These are phyloP conservation scores for Taphrina sp. DNA, from an alignment of 1,139 yeast genomes.

Conservation along the genomic window DNA sequence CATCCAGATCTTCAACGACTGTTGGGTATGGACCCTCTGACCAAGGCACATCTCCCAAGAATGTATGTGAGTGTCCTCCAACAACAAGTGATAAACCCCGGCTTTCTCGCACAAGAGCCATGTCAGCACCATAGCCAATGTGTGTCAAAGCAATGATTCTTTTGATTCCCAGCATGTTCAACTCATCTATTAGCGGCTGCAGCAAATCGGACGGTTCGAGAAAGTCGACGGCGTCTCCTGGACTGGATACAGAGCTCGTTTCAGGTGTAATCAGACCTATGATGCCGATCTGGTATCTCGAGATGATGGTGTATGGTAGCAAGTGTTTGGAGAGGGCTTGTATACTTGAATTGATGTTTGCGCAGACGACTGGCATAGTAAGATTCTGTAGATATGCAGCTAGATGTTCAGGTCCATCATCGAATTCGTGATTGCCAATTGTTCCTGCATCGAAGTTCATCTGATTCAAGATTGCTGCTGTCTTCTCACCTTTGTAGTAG, in stretches of 20 bases:
- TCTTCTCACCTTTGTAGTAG: slow-evolving; percentile 28
- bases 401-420: slow-evolving; percentile 30
- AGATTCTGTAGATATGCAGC: slow-evolving; percentile 21
- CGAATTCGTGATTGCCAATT: slow-evolving; percentile 31
- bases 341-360: slow-evolving; percentile 23
- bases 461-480: slow-evolving; percentile 22
- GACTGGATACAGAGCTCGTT: slow-evolving; percentile 21
- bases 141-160: slow-evolving; percentile 29
- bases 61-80: slow-evolving; percentile 29
- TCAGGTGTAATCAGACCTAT: slow-evolving; percentile 28
- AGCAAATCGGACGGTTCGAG: slow-evolving; percentile 39
- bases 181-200: slow-evolving; percentile 39
- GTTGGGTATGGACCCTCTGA: slow-evolving; percentile 32
- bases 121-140: slow-evolving; percentile 24
- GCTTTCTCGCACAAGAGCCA: slow-evolving; percentile 15
- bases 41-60: slow-evolving; percentile 22
- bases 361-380: slow-evolving; percentile 28
- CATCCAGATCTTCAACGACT: slow-evolving; percentile 14
- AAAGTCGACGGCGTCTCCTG: slow-evolving; percentile 21
- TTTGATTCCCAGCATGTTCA: slow-evolving; percentile 34
- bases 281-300: slow-evolving; percentile 13
- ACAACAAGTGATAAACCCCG: slow-evolving; percentile 24
- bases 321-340: slow-evolving; percentile 8
- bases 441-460: slow-evolving; percentile 27
- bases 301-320: slow-evolving; percentile 10